Percentiles rank a stretch among this genome's conserved stretches.
Evolutionary conservation across 768 basidiomycete genomes (phyloP).

Genomic region (Macrolepiota fuliginosa): DNA sequence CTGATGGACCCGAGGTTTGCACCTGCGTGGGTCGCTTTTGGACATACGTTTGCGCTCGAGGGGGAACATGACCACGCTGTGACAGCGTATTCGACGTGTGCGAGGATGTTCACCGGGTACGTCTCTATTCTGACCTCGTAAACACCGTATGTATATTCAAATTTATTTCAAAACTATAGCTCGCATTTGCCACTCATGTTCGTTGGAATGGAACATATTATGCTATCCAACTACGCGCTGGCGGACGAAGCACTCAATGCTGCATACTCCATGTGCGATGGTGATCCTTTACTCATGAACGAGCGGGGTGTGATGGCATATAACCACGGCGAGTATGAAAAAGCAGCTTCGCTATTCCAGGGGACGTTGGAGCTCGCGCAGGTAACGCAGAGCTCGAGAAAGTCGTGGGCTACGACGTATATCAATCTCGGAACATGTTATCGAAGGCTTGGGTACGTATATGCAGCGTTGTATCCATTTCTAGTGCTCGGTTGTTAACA

Average conservation of each 20-base stretch:
- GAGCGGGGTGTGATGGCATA: slow-evolving; percentile 93
- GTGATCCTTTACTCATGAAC: slow-evolving; percentile 87
- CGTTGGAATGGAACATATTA: slow-evolving; percentile 98
- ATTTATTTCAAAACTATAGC: slow-evolving; percentile 36
- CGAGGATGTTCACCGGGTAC: slow-evolving; percentile 92
- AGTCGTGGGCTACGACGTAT: slow-evolving; percentile 86
- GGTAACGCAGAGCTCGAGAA: slow-evolving; percentile 81
- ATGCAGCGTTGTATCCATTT: slow-evolving; percentile 19
- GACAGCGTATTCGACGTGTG: slow-evolving; percentile 96
- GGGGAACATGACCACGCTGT: slow-evolving; percentile 99
- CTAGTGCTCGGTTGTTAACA: too few relatives aligned
- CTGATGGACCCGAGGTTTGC: slow-evolving; percentile 96
- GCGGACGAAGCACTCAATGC: slow-evolving; percentile 90
- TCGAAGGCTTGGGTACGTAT: slow-evolving; percentile 67
- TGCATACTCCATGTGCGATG: slow-evolving; percentile 76
- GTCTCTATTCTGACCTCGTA: slow-evolving; percentile 15
- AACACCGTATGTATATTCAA: not conserved
- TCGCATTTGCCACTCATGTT: slow-evolving; percentile 94
- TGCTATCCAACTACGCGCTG: slow-evolving; percentile 73
- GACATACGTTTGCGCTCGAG: slow-evolving; percentile 94
- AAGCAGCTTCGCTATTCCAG: slow-evolving; percentile 69
- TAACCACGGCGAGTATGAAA: slow-evolving; percentile 77
- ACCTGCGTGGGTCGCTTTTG: slow-evolving; percentile 97
- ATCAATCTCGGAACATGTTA: slow-evolving; percentile 90
- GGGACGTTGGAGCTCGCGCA: slow-evolving; percentile 79